Evolutionary conservation across 345 rosid species (phyloP), one percentile per base, ranked within the genome.

Genomic region (Durio zibethinus): DNA sequence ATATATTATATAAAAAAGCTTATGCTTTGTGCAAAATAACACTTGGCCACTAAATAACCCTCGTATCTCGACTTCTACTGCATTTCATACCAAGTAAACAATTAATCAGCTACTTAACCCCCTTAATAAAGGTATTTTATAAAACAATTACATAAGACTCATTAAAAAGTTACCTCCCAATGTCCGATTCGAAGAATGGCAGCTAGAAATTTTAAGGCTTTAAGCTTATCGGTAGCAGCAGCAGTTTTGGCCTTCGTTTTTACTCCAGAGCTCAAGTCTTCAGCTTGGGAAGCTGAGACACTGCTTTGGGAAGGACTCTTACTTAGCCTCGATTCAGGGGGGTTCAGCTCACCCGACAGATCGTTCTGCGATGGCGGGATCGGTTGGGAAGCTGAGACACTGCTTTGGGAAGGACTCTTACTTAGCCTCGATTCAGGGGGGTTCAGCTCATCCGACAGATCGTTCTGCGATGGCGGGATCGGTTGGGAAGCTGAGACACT

Each of bases 1-100:
- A n/a, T n/a, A n/a, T n/a, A n/a, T n/a, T n/a, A n/a, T n/a, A n/a
- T n/a, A 97, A 54, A 97, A 97, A 71, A 97, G 93, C 85, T 94
- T 97, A 79, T 94, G 97, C 87, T 97, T 97, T 0, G 98, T n/a
- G n/a, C 99, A 79, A 97, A 97, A 86, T 97, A 97, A 83, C 99
- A 97, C 90, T 97, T 97, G 1, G 93, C 99, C 80, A 97, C 98
- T 86, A 97, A 89, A 87, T 94, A 98, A 76, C 98, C 98, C 86
- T 94, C 99, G 77, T 97, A 88, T 82, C 95, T 92, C 2, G 99
- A 92, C 73, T 91, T 92, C 73, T 91, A 97, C 99, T 97, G 85
- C 76, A 65, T 15, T 38, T n/a, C 71, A 59, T n/a, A n/a, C 73
- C 60, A 76, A 76, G 52, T 16, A 74, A 23, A 60, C 21, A n/a